Base-by-base conservation (phyloP, 441 rosid genomes). In the Populus tomentosa region DNA sequence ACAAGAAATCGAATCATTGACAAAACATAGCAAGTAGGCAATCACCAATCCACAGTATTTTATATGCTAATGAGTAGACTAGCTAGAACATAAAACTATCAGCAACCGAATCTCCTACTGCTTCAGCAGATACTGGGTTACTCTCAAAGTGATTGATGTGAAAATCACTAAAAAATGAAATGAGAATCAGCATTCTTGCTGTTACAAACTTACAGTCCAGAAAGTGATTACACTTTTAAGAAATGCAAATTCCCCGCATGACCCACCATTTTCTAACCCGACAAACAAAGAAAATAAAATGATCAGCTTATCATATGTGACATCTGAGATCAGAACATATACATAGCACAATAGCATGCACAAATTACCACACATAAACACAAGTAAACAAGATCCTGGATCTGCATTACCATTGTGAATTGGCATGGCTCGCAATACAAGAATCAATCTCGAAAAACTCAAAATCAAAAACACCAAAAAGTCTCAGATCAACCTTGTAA, bases 401-500 rank as follows among this genome's bases (percentile, higher is more conserved):
- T 84, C 86, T 75, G 77, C 72, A 74, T 18, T 30, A 16, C 20
- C 21, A 16, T 23, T 13, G 63, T 64, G 53, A 65, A 77, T 75
- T 18, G 26, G 64, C 24, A 76, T 80, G 30, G 42, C 26, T 61
- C 77, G 30, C 30, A 28, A 71, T 14, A 33, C 32, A 23, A 68
- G 38, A 24, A 70, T 28, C 21, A 63, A 79, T 40, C 73, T 46
- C 20, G 30, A 28, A 33, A 63, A 50, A 66, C 50, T 21, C 65
- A 35, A 85, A 13, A 21, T 13, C 26, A 71, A 68, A 4, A 53
- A 21, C 70, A 20, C 16, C 28, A 70, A n/a, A 53, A 50, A 62
- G 69, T 42, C 1, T 64, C 78, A 74, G 81, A 83, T 73, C 85
- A 78, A 71, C 71, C n/a, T 32, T 24, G 33, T 71, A 71, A 61